These are phyloP conservation scores for Scedosporium boydii DNA, from an alignment of 2,329 filamentous ascomycete genomes.

Conservation along the genomic window DNA sequence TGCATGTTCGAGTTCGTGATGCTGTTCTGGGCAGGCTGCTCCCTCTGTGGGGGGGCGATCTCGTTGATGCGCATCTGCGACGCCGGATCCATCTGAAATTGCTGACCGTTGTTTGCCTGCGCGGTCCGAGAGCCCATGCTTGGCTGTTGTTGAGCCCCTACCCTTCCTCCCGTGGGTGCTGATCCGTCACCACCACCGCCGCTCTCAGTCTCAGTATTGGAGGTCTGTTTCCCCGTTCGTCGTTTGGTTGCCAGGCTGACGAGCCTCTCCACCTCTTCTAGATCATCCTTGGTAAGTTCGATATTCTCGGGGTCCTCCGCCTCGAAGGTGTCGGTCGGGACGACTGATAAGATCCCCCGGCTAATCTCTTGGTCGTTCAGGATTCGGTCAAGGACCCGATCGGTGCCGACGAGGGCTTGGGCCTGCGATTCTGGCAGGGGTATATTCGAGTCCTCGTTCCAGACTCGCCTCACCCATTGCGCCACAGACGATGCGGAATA, in stretches of 20 bases:
- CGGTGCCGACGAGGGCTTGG: slow-evolving; percentile 44
- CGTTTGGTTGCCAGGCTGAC: background rate
- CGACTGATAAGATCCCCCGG: slow-evolving; percentile 43
- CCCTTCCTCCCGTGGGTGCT: no score
- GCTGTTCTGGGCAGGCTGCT: no score
- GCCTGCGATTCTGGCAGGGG: slow-evolving; percentile 27
- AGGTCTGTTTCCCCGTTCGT: background rate
- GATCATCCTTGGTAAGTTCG: slow-evolving; percentile 50
- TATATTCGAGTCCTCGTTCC: slow-evolving; percentile 24
- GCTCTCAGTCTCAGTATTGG: no score
- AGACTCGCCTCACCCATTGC: background rate
- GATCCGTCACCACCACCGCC: no score
- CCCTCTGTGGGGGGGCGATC: no score
- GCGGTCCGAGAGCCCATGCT: no score
- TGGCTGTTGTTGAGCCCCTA: no score
- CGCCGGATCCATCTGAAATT: no score
- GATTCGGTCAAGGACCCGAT: slow-evolving; percentile 47
- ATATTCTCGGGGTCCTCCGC: slow-evolving; percentile 50
- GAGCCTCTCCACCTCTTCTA: slow-evolving; percentile 37
- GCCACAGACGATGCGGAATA: slow-evolving; percentile 44
- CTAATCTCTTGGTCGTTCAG: slow-evolving; percentile 25
- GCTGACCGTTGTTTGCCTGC: no score
- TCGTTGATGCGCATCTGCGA: no score
- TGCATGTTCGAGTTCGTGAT: no score
- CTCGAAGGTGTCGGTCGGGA: slow-evolving; percentile 64